Percentiles rank a stretch among this genome's conserved stretches.
Conservation (phyloP, 768 basidiomycete genomes). For the Suillus alpinus region DNA sequence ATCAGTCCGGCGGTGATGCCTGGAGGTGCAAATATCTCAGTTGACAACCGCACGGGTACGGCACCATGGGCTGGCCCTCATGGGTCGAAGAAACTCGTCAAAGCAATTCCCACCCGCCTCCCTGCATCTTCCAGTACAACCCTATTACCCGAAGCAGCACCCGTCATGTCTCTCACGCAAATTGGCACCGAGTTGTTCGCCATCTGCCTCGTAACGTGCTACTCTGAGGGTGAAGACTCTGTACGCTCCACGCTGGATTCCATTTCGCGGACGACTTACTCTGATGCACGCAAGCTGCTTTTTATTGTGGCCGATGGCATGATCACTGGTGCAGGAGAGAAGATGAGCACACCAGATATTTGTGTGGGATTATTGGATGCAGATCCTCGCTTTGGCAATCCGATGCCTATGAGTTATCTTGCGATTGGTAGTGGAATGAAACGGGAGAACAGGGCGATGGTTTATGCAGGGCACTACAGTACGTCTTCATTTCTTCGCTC, state of each 20-base stretch:
- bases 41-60: constrained; percentile 87
- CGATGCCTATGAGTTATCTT: constrained; percentile 88
- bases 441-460: constrained; percentile 91
- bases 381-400: constrained; percentile 94
- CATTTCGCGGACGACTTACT: constrained; percentile 87
- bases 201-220: constrained; percentile 95
- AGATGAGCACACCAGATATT: constrained; percentile 92
- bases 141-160: constrained; percentile 42
- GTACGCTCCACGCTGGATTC: constrained; percentile 90
- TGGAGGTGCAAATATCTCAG: constrained; percentile 90
- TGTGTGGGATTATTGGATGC: constrained; percentile 90
- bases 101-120: constrained; percentile 46
- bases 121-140: constrained; percentile 55
- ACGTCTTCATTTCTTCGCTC: constrained; percentile 31
- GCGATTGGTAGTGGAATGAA: constrained; percentile 91
- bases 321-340: constrained; percentile 98
- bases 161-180: constrained; percentile 74
- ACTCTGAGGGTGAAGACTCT: constrained; percentile 94
- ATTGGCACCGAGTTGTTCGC: constrained; percentile 96
- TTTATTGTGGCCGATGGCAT: constrained; percentile 97
- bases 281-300: constrained; percentile 87
- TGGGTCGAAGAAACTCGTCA: constrained; percentile 50
- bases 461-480: constrained; percentile 99
- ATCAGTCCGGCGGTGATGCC: constrained; percentile 97
- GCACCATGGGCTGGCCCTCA: constrained; percentile 85